Conservation (phyloP, 177 flowering plant genomes). For the Vitis hybrid region DNA sequence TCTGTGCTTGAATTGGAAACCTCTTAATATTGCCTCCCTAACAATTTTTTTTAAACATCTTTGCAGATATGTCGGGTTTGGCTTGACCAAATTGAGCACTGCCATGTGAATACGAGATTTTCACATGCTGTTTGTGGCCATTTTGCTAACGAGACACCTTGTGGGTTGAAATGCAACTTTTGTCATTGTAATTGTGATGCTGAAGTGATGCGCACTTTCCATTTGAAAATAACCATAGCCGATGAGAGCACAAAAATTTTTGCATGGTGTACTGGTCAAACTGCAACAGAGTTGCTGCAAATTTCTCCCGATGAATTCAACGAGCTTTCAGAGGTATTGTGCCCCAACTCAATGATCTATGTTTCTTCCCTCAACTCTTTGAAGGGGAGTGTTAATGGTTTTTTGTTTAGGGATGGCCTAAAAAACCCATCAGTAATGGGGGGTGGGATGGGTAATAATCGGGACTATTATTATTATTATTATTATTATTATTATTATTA, state of each 20-base stretch:
- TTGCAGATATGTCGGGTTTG: slow-evolving; percentile 73
- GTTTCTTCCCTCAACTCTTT: neutral
- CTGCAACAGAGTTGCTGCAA: slow-evolving; percentile 85
- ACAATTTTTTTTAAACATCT: slow-evolving; percentile 7
- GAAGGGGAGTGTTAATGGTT: neutral
- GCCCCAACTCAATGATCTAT: neutral
- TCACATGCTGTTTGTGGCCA: slow-evolving; percentile 74
- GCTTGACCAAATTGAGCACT: slow-evolving; percentile 65
- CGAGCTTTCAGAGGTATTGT: slow-evolving; percentile 75
- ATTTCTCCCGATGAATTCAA: slow-evolving; percentile 85
- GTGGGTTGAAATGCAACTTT: slow-evolving; percentile 60
- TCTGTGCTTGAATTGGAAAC: neutral
- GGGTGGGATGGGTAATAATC: no score
- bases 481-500: no score
- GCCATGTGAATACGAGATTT: slow-evolving; percentile 56
- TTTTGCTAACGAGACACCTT: slow-evolving; percentile 41
- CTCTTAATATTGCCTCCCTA: neutral
- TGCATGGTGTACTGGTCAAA: slow-evolving; percentile 83
- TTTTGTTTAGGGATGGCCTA: neutral
- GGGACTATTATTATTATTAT: no score
- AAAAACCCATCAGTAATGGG: no score
- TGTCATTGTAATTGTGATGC: slow-evolving; percentile 50
- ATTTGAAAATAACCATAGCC: slow-evolving; percentile 63
- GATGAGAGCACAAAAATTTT: slow-evolving; percentile 69
- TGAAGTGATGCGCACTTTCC: slow-evolving; percentile 60